Evolutionary conservation across 345 rosid species (phyloP), one percentile per base, ranked within the genome.

Genomic region (Syzygium oleosum): DNA sequence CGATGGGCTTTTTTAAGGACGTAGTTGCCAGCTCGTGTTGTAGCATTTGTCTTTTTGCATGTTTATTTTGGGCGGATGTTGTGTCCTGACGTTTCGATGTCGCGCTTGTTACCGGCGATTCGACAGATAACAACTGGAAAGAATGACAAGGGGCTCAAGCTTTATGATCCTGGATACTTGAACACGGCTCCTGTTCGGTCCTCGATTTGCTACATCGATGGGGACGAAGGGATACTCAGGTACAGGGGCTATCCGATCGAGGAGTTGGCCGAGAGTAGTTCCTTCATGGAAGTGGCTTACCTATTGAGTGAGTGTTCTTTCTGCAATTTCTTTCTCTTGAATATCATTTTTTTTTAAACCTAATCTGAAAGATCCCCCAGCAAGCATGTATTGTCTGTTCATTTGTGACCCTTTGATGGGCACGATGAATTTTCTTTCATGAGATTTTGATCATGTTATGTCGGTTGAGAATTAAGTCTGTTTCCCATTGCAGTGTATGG

Each of bases 161-260:
- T 96, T 27, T 96, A 98, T 84, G 99, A 98, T 80, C 99, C 99
- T 3, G 99, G 99, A 51, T 98, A 96, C 87, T 91, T 96, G 89
- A 98, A 98, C 89, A 98, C 99, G 2, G 99, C 99, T 84, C 99
- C 99, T 5, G 99, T 96, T 46, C 92, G 93, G 29, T 98, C 98
- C 1, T 91, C 97, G 19, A 95, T 98, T 87, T 96, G 96, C 84
- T 98, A 96, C 86, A 96, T 98, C 22, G 99, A 98, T 89, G 99
- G 98, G 11, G 99, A 98, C 90, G 98, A 95, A 90, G 99, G 99
- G 85, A 93, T 91, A 58, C 95, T 96, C 61, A 93, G 98, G 84
- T 96, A 96, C 61, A 94, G 98, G 90, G 98, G 98, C 53, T 96
- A 94, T 88, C 95, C 98, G 8, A 95, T 96, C 54, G 98, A 96